Evolutionary conservation across 495 filamentous ascomycete species (phyloP).

Genomic region (Lasiosphaeria ovina): DNA sequence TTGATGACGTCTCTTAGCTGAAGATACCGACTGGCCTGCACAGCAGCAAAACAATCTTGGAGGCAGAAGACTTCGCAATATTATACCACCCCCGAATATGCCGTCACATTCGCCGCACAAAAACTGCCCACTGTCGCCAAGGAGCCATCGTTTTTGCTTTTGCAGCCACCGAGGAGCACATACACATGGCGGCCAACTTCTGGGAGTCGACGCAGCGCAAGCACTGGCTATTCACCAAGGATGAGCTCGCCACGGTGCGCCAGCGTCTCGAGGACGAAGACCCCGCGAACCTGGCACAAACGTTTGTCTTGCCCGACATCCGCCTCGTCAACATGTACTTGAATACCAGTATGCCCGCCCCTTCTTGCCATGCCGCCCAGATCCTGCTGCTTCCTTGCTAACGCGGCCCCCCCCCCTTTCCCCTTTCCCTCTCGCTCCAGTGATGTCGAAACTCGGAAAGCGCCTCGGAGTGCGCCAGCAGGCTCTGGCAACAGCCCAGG

Average conservation of each 20-base stretch:
- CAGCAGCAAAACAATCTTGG: too few relatives aligned
- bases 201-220: constrained; percentile 91
- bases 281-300: constrained; percentile 58
- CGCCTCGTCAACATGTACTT: constrained; percentile 89
- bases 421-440: constrained; percentile 38
- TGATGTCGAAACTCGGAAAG: constrained; percentile 75
- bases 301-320: constrained; percentile 77
- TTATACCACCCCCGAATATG: too few relatives aligned
- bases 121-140: not conserved
- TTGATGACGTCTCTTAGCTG: too few relatives aligned
- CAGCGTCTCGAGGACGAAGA: constrained; percentile 71
- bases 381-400: too few relatives aligned
- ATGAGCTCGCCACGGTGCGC: constrained; percentile 70
- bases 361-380: not conserved
- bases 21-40: too few relatives aligned
- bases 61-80: too few relatives aligned
- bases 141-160: not conserved
- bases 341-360: constrained; percentile 63
- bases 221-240: constrained; percentile 86
- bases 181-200: constrained; percentile 86
- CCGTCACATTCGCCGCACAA: not conserved
- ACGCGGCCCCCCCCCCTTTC: not conserved
- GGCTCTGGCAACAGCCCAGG: constrained; percentile 88
- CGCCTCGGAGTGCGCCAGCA: constrained; percentile 84
- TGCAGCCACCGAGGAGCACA: not conserved